Evolutionary conservation across 345 rosid species (phyloP).

Genomic region (Geranium brycei): DNA sequence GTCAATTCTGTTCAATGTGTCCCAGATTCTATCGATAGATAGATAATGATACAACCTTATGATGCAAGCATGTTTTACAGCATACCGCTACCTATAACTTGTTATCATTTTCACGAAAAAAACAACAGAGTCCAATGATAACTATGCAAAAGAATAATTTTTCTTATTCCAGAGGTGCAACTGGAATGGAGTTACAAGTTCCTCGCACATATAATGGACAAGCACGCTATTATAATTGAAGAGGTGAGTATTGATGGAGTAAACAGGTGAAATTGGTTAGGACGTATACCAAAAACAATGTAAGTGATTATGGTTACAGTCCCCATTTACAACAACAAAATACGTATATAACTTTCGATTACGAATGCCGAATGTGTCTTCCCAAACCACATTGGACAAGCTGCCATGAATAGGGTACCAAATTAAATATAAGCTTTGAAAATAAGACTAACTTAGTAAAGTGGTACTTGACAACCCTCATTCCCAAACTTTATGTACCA

Average conservation of each 20-base stretch:
- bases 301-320: not conserved
- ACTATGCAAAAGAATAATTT: not conserved
- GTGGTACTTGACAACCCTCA: not conserved
- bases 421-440: not conserved
- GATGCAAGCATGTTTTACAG: conserved; percentile 3
- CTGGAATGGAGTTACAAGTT: not conserved
- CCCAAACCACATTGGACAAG: not conserved
- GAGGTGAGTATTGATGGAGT: not conserved
- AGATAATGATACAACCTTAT: not conserved
- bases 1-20: not conserved
- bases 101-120: not conserved
- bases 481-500: not conserved
- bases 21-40: not conserved
- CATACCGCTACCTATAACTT: not conserved
- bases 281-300: not conserved
- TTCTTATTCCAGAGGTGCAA: too few relatives aligned
- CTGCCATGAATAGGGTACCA: not conserved
- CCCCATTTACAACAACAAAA: too few relatives aligned
- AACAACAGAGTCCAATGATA: not conserved
- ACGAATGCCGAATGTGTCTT: not conserved
- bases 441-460: not conserved
- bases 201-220: not conserved
- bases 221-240: not conserved
- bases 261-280: not conserved
- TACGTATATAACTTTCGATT: too few relatives aligned